Percentiles rank a stretch among this genome's conserved stretches.
Conservation (phyloP, 352 stramenopile genomes). For the Phytophthora ramorum region DNA sequence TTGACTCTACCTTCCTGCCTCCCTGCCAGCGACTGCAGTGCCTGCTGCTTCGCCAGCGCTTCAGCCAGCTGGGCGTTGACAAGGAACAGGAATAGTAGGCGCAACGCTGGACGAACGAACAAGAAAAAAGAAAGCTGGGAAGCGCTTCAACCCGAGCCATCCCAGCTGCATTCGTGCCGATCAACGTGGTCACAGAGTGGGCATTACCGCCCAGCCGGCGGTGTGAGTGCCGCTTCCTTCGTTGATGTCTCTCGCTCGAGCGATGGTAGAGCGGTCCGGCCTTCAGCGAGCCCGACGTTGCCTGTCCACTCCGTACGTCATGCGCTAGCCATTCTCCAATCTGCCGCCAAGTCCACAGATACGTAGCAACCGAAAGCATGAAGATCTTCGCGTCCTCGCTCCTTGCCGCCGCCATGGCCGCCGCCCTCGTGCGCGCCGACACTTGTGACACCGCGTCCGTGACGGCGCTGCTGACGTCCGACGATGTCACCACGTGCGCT, state of each 20-base stretch:
- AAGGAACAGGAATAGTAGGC: too few relatives aligned
- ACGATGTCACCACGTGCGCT: constrained; percentile 30
- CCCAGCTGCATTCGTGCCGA: constrained; percentile 1
- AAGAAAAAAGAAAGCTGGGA: background rate
- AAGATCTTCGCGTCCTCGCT: constrained; percentile 33
- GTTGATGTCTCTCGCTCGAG: too few relatives aligned
- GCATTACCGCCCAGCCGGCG: background rate
- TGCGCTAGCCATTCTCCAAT: constrained; percentile 22
- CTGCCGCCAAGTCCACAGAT: constrained; percentile 27
- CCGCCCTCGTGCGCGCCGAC: constrained; percentile 24
- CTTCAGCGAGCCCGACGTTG: background rate
- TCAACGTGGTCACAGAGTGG: background rate
- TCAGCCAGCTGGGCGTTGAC: too few relatives aligned
- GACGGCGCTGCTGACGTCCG: constrained; percentile 20
- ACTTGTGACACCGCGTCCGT: constrained; percentile 36
- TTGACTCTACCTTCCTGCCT: too few relatives aligned
- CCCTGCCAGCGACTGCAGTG: too few relatives aligned
- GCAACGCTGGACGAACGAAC: too few relatives aligned
- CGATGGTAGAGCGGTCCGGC: too few relatives aligned
- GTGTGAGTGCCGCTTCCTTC: background rate
- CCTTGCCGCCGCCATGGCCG: constrained; percentile 23
- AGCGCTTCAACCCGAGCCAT: background rate
- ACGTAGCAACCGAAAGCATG: constrained; percentile 23
- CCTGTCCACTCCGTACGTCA: constrained; percentile 17
- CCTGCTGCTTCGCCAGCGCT: too few relatives aligned